These are phyloP conservation scores for Pelargonium fulgidum DNA, from an alignment of 441 rosid species.

Conservation along the genomic window DNA sequence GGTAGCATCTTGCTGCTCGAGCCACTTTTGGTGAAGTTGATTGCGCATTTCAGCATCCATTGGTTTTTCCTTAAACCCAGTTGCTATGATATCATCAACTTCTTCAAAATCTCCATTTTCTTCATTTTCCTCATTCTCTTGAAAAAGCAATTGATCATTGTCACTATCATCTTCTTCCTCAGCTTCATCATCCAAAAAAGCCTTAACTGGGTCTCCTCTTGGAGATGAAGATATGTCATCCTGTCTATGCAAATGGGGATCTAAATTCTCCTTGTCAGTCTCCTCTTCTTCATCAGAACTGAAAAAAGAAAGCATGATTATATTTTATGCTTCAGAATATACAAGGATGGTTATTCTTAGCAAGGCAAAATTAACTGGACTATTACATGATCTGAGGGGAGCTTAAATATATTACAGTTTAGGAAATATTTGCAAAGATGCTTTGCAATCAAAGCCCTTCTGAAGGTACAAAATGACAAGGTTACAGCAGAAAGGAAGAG, in stretches of 20 bases:
- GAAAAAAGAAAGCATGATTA: slow-evolving; percentile 18
- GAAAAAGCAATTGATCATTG: slow-evolving; percentile 54
- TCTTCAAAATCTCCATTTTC: slow-evolving; percentile 55
- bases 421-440: background rate
- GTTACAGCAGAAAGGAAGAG: background rate
- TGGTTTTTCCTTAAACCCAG: slow-evolving; percentile 59
- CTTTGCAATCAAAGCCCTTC: background rate
- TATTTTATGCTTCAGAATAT: slow-evolving; percentile 5
- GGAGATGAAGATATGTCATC: slow-evolving; percentile 37
- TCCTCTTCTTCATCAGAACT: slow-evolving; percentile 66
- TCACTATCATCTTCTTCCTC: slow-evolving; percentile 97
- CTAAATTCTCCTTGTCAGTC: slow-evolving; percentile 48
- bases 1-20: slow-evolving; percentile 78
- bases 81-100: slow-evolving; percentile 65
- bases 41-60: slow-evolving; percentile 67
- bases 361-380: background rate
- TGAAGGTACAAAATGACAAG: background rate
- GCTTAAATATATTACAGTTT: background rate
- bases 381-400: background rate
- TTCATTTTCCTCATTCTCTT: slow-evolving; percentile 73
- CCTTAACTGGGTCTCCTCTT: slow-evolving; percentile 66
- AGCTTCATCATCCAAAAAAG: slow-evolving; percentile 83
- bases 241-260: slow-evolving; percentile 28
- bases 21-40: slow-evolving; percentile 90
- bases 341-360: background rate